Percentiles rank a stretch among this genome's conserved stretches.
Conservation (phyloP, 768 basidiomycete genomes). For the Boletus subcaerulescens region DNA sequence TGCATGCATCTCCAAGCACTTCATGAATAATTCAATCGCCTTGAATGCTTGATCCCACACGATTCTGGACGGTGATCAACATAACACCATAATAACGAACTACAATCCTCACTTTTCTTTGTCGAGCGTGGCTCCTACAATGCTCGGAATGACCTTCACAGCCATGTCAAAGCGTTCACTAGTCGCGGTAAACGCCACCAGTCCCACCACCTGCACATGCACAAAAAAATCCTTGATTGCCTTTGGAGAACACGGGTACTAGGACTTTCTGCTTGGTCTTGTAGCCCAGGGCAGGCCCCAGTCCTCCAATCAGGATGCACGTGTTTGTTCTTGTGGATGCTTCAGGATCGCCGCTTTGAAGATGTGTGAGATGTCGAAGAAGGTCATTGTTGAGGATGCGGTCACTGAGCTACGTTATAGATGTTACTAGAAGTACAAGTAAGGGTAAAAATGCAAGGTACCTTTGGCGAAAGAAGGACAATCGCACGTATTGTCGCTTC, state of each 20-base stretch:
- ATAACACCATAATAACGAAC: not conserved
- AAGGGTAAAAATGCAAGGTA: slow-evolving; percentile 21
- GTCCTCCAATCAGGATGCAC: slow-evolving; percentile 89
- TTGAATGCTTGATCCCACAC: slow-evolving; percentile 97
- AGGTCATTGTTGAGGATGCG: slow-evolving; percentile 96
- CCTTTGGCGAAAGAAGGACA: slow-evolving; percentile 81
- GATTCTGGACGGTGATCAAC: slow-evolving; percentile 45
- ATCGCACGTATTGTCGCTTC: slow-evolving; percentile 93
- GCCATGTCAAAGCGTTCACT: slow-evolving; percentile 86
- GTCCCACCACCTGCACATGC: slow-evolving; percentile 87
- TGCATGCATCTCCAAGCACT: slow-evolving; percentile 76
- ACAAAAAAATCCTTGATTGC: slow-evolving; percentile 90
- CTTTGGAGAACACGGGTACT: slow-evolving; percentile 88
- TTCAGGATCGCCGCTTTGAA: slow-evolving; percentile 90
- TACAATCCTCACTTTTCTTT: slow-evolving; percentile 75
- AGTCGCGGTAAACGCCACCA: slow-evolving; percentile 96
- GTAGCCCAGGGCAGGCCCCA: slow-evolving; percentile 80
- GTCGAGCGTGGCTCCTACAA: slow-evolving; percentile 81
- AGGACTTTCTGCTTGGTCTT: slow-evolving; percentile 96
- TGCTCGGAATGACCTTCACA: slow-evolving; percentile 81
- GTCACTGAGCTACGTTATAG: slow-evolving; percentile 64
- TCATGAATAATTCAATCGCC: slow-evolving; percentile 84
- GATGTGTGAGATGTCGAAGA: slow-evolving; percentile 85
- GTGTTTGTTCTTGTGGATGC: slow-evolving; percentile 97
- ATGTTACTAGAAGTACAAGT: not conserved